These are phyloP conservation scores for Priceomyces melissophilus DNA, from an alignment of 805 yeast genomes.

Conservation along the genomic window DNA sequence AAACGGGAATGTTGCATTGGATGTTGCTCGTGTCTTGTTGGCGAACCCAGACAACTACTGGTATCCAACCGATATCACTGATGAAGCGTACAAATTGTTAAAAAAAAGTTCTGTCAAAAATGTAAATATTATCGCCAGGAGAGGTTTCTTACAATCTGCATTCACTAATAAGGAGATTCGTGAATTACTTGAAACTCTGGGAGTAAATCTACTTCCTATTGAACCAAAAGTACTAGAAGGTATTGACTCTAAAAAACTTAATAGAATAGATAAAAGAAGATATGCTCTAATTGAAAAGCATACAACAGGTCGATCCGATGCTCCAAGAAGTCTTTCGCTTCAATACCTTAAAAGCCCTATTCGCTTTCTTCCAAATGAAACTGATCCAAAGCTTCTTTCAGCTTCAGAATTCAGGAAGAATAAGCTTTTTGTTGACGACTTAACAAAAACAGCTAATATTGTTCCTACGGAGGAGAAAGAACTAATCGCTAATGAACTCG, in stretches of 20 bases:
- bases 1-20: slow-evolving; percentile 94
- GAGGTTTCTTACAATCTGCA: slow-evolving; percentile 83
- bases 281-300: slow-evolving; percentile 60
- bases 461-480: slow-evolving; percentile 32
- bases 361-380: slow-evolving; percentile 40
- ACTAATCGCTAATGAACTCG: slow-evolving; percentile 53
- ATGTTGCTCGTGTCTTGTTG: slow-evolving; percentile 76
- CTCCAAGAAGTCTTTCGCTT: slow-evolving; percentile 51
- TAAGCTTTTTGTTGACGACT: slow-evolving; percentile 36
- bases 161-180: slow-evolving; percentile 91
- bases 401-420: slow-evolving; percentile 52
- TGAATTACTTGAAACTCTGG: slow-evolving; percentile 65
- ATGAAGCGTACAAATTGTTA: slow-evolving; percentile 55
- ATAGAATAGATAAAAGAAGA: slow-evolving; percentile 61
- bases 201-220: slow-evolving; percentile 40
- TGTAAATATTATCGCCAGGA: slow-evolving; percentile 76
- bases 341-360: slow-evolving; percentile 68
- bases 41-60: slow-evolving; percentile 55
- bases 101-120: slow-evolving; percentile 51
- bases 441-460: slow-evolving; percentile 29
- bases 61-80: slow-evolving; percentile 68
- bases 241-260: slow-evolving; percentile 26
- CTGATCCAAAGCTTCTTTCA: slow-evolving; percentile 35
- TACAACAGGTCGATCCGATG: slow-evolving; percentile 5
- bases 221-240: slow-evolving; percentile 29